A percentile compares a stretch with the other conserved stretches of the same genome.
Evolutionary conservation across 768 basidiomycete species (phyloP).

Genomic region (Lactifluus subvellereus): DNA sequence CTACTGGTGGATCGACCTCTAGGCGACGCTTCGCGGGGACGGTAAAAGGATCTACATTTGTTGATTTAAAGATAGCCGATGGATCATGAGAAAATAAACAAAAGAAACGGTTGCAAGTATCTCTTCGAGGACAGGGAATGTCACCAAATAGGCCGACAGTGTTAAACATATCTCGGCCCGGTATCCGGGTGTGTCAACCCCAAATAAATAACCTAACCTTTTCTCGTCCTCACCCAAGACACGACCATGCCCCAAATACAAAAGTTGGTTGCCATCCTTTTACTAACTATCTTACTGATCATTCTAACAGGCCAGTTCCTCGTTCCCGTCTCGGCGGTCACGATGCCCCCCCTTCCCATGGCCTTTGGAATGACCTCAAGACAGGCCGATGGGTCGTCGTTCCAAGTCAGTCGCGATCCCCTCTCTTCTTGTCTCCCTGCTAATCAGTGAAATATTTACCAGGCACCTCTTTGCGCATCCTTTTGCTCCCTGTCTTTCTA

Average conservation of each 20-base stretch:
- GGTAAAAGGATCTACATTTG: conserved; percentile 36
- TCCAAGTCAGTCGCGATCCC: conserved; percentile 46
- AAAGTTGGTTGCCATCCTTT: no score
- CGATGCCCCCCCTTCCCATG: conserved; percentile 23
- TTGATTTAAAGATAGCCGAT: conserved; percentile 34
- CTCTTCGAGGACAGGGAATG: conserved; percentile 52
- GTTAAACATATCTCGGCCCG: conserved; percentile 52
- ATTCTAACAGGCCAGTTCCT: no score
- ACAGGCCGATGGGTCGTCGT: conserved; percentile 66
- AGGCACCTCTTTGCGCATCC: conserved; percentile 65
- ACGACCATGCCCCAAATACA: no score
- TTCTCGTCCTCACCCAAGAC: no score
- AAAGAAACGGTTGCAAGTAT: conserved; percentile 41
- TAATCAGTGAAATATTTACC: not conserved
- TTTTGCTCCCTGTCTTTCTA: conserved; percentile 53
- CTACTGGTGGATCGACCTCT: not conserved
- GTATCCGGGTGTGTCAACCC: not conserved
- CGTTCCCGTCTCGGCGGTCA: no score
- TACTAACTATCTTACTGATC: no score
- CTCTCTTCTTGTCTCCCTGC: not conserved
- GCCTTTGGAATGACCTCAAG: conserved; percentile 48
- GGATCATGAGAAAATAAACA: conserved; percentile 66
- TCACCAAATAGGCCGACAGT: conserved; percentile 50
- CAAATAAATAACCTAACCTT: no score
- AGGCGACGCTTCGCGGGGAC: conserved; percentile 45